Evolutionary conservation across 768 basidiomycete species (phyloP), one percentile per base, ranked within the genome.

Genomic region (Terana coerulea): DNA sequence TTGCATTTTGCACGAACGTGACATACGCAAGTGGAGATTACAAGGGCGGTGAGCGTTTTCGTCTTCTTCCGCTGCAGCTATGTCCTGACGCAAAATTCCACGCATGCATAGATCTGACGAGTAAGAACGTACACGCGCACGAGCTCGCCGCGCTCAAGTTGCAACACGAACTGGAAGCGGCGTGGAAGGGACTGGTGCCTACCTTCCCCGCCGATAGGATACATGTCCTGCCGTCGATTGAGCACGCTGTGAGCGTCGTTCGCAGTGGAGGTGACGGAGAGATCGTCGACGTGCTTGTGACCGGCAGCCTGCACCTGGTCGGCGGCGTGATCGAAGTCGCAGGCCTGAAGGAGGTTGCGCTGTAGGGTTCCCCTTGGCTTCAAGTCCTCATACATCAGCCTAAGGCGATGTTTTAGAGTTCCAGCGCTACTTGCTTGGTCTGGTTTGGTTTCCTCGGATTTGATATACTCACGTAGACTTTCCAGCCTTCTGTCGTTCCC

Each of bases 1-100:
- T 95, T 51, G 81, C 98, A 40, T 98, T 99, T 68, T 98, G 95
- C 69, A 85, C 93, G 42, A 99, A 98, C 66, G 88, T 97, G 28
- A 99, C 97, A 0, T 99, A 95, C 62, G 77, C 81, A 1, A 84
- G 91, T 56, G 97, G 97, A 0, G 74, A 77, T 28, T 98, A 83
- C 65, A 98, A 98, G 72, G 88, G 90, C 46, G 95, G 95, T 92
- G 59, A 21, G 37, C 53, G 29, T 29, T 39, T 2, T 37, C 53
- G 29, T 29, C 40, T 2, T 37, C 31, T 49, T 37, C 24, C 14
- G 28, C 24, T 10, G 35, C 47, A 69, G 52, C 25, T 47, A 43
- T 26, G 58, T 10, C 35, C 17, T 42, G 15, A 26, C 49, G 29
- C 12, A 35, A 12, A 44, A 26, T 19, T 22, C 45, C 39, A 24